Conservation (phyloP, 768 basidiomycete species). For the Tylopilus balloui region DNA sequence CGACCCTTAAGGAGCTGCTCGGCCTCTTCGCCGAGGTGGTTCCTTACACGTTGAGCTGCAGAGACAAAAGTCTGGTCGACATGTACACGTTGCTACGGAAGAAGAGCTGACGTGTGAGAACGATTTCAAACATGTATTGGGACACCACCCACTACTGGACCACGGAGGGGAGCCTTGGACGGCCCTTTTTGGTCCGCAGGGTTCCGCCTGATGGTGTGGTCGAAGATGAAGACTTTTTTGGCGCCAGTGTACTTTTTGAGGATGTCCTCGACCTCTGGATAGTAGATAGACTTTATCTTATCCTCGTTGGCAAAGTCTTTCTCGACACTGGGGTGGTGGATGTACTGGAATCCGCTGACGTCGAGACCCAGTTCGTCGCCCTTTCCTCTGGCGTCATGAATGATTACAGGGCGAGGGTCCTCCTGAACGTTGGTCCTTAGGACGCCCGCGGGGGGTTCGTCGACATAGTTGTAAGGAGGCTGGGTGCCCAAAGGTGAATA, state of each 20-base stretch:
- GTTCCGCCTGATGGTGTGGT: conserved; percentile 41
- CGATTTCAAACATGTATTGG: neutral
- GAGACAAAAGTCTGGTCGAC: conserved; percentile 43
- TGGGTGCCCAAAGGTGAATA: conserved; percentile 26
- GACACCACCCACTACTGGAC: conserved; percentile 32
- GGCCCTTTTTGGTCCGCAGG: neutral
- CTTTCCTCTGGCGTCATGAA: conserved; percentile 34
- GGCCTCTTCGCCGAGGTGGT: conserved; percentile 39
- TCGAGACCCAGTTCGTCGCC: conserved; percentile 32
- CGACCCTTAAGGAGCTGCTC: conserved; percentile 39
- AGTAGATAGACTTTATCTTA: conserved; percentile 36
- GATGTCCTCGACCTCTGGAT: conserved; percentile 39
- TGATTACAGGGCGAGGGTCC: conserved; percentile 14
- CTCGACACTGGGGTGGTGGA: conserved; percentile 31
- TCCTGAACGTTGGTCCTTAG: conserved; percentile 30
- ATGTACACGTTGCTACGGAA: conserved; percentile 36
- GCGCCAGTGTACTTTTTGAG: conserved; percentile 38
- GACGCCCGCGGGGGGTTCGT: conserved; percentile 25
- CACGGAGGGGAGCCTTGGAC: conserved; percentile 14
- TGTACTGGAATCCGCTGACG: conserved; percentile 43
- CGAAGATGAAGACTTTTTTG: conserved; percentile 40
- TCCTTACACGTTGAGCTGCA: conserved; percentile 34
- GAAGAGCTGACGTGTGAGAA: neutral
- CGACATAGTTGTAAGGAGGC: conserved; percentile 34
- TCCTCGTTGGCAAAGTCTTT: conserved; percentile 39